Percentiles rank a stretch among this genome's conserved stretches.
phyloP scores from a whole-genome alignment of 2,329 filamentous ascomycete genomes.

The Cryphonectria naterciae region DNA sequence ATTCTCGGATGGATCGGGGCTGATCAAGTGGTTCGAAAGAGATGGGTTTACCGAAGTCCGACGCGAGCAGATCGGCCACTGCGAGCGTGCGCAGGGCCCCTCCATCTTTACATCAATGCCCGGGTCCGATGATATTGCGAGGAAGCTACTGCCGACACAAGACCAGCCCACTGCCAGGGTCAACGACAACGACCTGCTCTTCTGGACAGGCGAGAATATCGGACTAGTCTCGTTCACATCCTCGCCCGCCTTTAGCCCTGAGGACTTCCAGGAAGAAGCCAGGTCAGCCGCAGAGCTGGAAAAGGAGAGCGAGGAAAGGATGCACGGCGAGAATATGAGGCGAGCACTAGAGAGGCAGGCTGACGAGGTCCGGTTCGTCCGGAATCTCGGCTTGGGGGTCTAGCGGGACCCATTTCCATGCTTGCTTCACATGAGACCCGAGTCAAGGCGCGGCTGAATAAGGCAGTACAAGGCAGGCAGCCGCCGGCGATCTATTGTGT shows the following conservation, averaged over 20 bases:
- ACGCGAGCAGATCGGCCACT: conserved; percentile 58
- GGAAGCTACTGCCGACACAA: conserved; percentile 73
- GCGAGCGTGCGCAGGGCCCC: conserved; percentile 49
- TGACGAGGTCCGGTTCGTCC: conserved; percentile 76
- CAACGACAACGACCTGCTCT: conserved; percentile 70
- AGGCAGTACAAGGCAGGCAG: not conserved
- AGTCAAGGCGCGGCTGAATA: conserved; percentile 1
- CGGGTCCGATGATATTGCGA: conserved; percentile 71
- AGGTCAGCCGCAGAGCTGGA: conserved; percentile 51
- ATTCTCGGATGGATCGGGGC: conserved; percentile 81
- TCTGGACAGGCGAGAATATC: conserved; percentile 88
- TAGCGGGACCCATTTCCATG: conserved; percentile 17
- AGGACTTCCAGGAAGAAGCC: conserved; percentile 55
- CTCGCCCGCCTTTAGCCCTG: conserved; percentile 50
- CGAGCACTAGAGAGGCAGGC: conserved; percentile 76
- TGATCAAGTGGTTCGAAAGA: conserved; percentile 88
- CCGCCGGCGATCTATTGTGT: not conserved
- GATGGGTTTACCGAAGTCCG: conserved; percentile 71
- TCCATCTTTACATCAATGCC: conserved; percentile 58
- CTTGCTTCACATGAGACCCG: conserved; percentile 1
- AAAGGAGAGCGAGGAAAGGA: conserved; percentile 59
- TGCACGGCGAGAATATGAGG: conserved; percentile 74
- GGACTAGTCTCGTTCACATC: conserved; percentile 71
- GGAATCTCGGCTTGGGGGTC: conserved; percentile 60
- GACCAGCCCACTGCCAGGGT: conserved; percentile 32